Evolutionary conservation across 345 rosid species (phyloP), one percentile per base, ranked within the genome.

Genomic region (Eucalyptus caleyi): DNA sequence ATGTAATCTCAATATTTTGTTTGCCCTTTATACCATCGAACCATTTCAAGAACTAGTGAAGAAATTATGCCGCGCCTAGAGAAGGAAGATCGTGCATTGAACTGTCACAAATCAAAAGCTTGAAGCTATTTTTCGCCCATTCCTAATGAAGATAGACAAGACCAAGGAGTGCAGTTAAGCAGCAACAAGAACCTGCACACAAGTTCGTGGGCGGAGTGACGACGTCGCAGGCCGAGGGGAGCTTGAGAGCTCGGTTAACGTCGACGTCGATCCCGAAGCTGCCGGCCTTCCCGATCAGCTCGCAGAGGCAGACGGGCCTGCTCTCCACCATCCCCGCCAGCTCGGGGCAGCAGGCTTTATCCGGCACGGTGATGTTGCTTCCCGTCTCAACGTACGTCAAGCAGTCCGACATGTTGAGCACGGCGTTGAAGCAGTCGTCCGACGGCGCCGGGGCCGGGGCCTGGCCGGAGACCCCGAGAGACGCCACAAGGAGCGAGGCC

Each of bases 321-420:
- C 94, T 93, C 0, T 95, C 96, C 51, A 94, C 93, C 92, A 97
- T 90, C 54, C 97, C 97, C 40, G 98, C 98, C 87, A 97, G 92
- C 96, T 96, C 99, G 7, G 97, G 97, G 90, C 99, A 97, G 94
- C 99, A 97, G 5, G 93, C 90, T 85, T 90, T 67, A 67, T 92
- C 97, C 23, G 99, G 99, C 37, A 86, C 91, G 45, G 92, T 94
- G 90, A 86, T 60, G 19, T 91, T 96, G 92, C 99, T 96, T 11
- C 94, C 96, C 5, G 88, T 81, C 45, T 81, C 34, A 89, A 94
- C 96, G 91, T 92, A 97, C 42, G 93, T 88, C 92, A 96, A 88
- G 90, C 99, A 97, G 90, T 96, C 99, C 30, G 97, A 90, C 93
- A 92, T 89, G 92, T 96, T 97, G 9, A 92, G 30, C 90, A 96